Base-by-base conservation (phyloP, 1,284 basidiomycete species). In the Malassezia restricta region DNA sequence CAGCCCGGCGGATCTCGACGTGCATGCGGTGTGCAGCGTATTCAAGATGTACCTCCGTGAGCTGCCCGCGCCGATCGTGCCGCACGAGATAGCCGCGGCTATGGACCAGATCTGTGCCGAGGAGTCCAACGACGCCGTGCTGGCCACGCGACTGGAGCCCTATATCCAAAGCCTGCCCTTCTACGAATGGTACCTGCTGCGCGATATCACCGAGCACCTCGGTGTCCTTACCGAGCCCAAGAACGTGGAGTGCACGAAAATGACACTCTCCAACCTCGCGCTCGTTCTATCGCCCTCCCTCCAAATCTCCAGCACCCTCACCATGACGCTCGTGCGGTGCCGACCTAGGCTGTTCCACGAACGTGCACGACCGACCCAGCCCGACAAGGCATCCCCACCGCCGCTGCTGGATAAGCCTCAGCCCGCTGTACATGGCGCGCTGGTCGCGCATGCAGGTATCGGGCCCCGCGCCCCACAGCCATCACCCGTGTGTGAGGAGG, bases 11-110 rank as follows among this genome's bases (percentile, higher is more conserved):
- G 68, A 71, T 33, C 51, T 70, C 14, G 68, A 71, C 54, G 60
- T 71, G 43, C 67, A 71, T 48, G 64, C 63, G 32, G 68, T 71
- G 15, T 71, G 67, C 61, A 66, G 64, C 45, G 41, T 68, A 41
- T 56, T 71, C 40, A 71, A 71, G 54, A 56, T 55, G 48, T 71
- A 68, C 50, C 54, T 71, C 29, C 50, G 68, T 12, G 68, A 67
- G 47, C 50, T 71, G 15, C 68, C 68, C 1, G 62, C 64, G 20
- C 44, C 57, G 12, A 47, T 70, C 12, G 52, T 68, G 8, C 57
- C 65, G 7, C 11, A 41, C 2, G 42, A 44, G 6, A 40, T 56
- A 4, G 47, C 54, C 6, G 38, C 30, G 8, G 29, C 40, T 33
- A 40, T 68, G 17, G 65, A 70, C 40, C 40, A 40, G 8, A 56